Evolutionary conservation across 371 early-diverging fungal species (phyloP), one percentile per base, ranked within the genome.

Genomic region (Mucor sp.): DNA sequence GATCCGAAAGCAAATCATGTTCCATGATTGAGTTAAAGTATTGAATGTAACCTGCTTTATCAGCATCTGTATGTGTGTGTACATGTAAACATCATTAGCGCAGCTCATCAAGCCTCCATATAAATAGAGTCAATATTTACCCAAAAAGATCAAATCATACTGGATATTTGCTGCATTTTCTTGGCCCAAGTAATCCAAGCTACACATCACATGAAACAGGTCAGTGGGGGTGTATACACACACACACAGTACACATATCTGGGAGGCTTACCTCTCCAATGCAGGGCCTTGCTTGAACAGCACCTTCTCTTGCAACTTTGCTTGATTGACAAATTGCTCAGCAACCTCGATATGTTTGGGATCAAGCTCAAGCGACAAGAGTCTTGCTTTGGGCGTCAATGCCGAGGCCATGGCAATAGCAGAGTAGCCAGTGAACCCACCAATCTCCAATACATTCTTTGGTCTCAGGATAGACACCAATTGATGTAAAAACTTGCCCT

Each of bases 341-440:
- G 90, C 85, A n/a, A 85, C 35, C 0, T 61, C 57, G 6, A 80
- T 76, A 33, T 79, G 77, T 25, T 69, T 61, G 19, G 67, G 35
- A 37, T 88, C 82, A 25, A 70, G 47, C 55, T 90, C 90, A 9
- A 86, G 74, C 0, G 87, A 81, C 2, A 82, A 58, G 6, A 90
- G 41, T 2, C 30, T 70, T 4, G 67, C 69, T 3, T 66, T 65
- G 0, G 64, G 32, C 11, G 63, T 27, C 48, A 88, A 63, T 1
- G 85, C 89, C 19, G 87, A 83, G 5, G 85, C 89, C 82, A 90
- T 83, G n/a, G 84, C 85, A 60, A 88, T 72, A 6, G 88, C 82
- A 5, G 83, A 81, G 57, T 73, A 84, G 1, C 90, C 90, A 19
- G 87, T 86, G 63, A 87, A 89, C 17, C 85, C 84, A 11, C 90